These are phyloP conservation scores for Phyllosticta citribraziliensis DNA, from an alignment of 2,329 filamentous ascomycete genomes.

Conservation along the genomic window DNA sequence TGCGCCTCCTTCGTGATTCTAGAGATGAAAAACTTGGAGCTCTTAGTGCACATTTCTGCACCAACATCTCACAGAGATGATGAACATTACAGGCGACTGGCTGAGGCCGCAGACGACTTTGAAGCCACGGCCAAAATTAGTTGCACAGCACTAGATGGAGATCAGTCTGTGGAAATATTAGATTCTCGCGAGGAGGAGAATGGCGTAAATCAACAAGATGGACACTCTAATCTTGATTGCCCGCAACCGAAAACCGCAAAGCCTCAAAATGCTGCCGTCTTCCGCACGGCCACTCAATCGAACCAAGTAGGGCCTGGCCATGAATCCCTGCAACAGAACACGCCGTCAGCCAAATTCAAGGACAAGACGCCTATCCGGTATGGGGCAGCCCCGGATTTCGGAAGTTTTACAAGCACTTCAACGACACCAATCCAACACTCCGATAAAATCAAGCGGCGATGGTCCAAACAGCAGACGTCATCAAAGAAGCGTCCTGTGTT, in stretches of 20 bases:
- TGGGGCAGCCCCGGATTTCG: constrained; percentile 6
- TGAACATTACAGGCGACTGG: constrained; percentile 30
- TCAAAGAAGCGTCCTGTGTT: constrained; percentile 1
- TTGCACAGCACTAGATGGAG: neutral
- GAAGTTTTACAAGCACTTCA: constrained; percentile 1
- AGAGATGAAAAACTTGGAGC: constrained; percentile 27
- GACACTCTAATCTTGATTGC: neutral
- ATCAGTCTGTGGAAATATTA: neutral
- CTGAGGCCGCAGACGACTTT: constrained; percentile 32
- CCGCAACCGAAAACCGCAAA: neutral
- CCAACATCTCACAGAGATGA: constrained; percentile 33
- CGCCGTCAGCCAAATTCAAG: neutral
- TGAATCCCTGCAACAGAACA: neutral
- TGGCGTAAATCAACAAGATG: neutral
- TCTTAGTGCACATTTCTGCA: constrained; percentile 38
- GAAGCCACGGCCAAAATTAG: constrained; percentile 10
- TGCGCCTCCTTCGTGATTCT: neutral
- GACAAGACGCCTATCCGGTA: neutral
- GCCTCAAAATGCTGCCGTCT: neutral
- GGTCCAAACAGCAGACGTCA: neutral
- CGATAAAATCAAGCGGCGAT: neutral
- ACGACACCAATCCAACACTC: neutral
- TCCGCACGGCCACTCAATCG: neutral
- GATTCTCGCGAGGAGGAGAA: neutral
- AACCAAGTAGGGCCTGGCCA: neutral